These are phyloP conservation scores for Lecanosticta acicola DNA, from an alignment of 2,329 filamentous ascomycete species.

Conservation along the genomic window DNA sequence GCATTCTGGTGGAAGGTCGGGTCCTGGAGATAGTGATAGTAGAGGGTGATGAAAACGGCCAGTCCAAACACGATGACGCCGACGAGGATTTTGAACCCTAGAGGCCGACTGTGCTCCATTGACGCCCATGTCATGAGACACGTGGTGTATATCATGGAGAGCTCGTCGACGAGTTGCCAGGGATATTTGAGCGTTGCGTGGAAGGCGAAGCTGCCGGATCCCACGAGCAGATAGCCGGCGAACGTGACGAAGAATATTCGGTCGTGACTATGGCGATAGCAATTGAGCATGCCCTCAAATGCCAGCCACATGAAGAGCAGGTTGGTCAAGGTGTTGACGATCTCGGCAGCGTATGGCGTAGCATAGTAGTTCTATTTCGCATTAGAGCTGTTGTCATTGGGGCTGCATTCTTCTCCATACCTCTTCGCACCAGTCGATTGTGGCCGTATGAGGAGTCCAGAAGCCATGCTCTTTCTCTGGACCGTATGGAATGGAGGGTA, in stretches of 20 bases:
- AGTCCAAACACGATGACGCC: conserved; percentile 51
- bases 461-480: conserved; percentile 29
- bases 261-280: conserved; percentile 66
- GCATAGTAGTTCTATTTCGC: conserved; percentile 64
- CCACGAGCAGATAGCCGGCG: conserved; percentile 56
- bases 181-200: conserved; percentile 63
- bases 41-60: conserved; percentile 63
- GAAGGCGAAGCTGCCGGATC: conserved; percentile 58
- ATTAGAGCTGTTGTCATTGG: not conserved
- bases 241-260: conserved; percentile 66
- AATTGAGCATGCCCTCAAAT: conserved; percentile 67
- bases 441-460: conserved; percentile 67
- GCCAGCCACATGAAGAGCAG: conserved; percentile 74
- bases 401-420: conserved; percentile 35
- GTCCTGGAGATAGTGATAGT: conserved; percentile 77
- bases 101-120: conserved; percentile 62
- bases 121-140: conserved; percentile 67
- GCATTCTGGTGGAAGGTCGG: conserved; percentile 77
- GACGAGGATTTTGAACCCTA: conserved; percentile 47
- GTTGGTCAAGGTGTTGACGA: conserved; percentile 78
- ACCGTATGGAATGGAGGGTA: conserved; percentile 30
- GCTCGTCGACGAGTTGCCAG: conserved; percentile 65
- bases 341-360: conserved; percentile 68
- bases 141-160: conserved; percentile 68
- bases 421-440: conserved; percentile 77